Base-by-base conservation (phyloP, 1,284 basidiomycete genomes). In the Neonothopanus nambi region DNA sequence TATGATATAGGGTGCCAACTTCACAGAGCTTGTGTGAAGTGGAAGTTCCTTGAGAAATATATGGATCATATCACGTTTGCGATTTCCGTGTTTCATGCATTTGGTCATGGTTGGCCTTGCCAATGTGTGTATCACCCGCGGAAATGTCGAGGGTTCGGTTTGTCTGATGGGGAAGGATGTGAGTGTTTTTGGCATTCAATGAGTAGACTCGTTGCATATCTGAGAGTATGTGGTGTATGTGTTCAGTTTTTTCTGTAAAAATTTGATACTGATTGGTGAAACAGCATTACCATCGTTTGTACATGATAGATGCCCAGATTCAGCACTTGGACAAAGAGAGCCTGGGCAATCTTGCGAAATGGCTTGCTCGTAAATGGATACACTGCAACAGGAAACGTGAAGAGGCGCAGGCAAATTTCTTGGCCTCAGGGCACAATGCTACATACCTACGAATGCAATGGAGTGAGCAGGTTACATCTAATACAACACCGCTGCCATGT, bases 141-240 rank as follows among this genome's bases (percentile, higher is more conserved):
- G 13, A 65, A 66, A 37, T 50, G 64, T 35, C 12, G 17, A 9
- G 65, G 65, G 1, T 70, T 68, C 58, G 70, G 69, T 0, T 54
- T 68, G 12, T 57, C 64, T 1, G 63, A 71, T 62, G 71, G 70
- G 6, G 70, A 72, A 55, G 70, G 71, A 3, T 68, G 66, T 55
- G 68, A 73, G 48, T 33, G 63, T 5, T 62, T 72, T 42, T 73
- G 70, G 71, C 64, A 63, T 48, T 59, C 62, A 17, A 61, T 68
- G 11, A 62, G 62, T 20, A 40, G 54, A 17, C 51, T 67, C 2
- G 67, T 66, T 48, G 57, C 65, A 9, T 57, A 58, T 18, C 41
- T 66, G 1, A 57, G 59, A 18, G 66, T 70, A 3, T 66, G 60
- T 38, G 67, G 66, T 15, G 65, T 67, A 51, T 35, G 59, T 61